A percentile compares a stretch with the other conserved stretches of the same genome.
Conservation (phyloP, 371 early-diverging fungal species). For the Mortierella sp. region DNA sequence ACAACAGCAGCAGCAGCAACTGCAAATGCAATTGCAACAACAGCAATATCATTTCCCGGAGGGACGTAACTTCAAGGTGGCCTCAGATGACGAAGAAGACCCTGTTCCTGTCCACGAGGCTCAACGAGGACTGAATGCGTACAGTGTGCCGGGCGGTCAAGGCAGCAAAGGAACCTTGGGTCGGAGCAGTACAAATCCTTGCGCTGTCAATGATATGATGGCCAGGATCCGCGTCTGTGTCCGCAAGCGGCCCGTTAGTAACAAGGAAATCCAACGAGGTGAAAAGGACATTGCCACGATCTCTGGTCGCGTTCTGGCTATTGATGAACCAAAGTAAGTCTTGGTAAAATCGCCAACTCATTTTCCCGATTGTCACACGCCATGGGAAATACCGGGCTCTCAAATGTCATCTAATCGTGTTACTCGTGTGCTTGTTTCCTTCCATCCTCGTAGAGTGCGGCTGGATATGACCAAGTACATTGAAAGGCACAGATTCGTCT, state of each 20-base stretch:
- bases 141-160: conserved; percentile 23
- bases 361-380: too few species aligned
- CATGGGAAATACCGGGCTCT: too few species aligned
- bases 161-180: conserved; percentile 23
- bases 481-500: conserved; percentile 93
- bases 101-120: conserved; percentile 49
- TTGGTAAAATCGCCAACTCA: too few species aligned
- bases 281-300: conserved; percentile 87
- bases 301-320: conserved; percentile 71
- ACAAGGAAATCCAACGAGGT: conserved; percentile 76
- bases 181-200: conserved; percentile 4
- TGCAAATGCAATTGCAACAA: conserved; percentile 31
- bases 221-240: conserved; percentile 96
- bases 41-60: conserved; percentile 24
- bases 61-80: conserved; percentile 41
- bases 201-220: conserved; percentile 58
- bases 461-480: conserved; percentile 95
- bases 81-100: conserved; percentile 53
- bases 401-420: too few species aligned
- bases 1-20: conserved; percentile 21
- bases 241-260: conserved; percentile 93
- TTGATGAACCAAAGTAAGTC: conserved; percentile 90
- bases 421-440: not conserved
- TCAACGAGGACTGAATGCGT: conserved; percentile 45
- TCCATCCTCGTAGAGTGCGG: conserved; percentile 71